Evolutionary conservation across 1,139 yeast species (phyloP), one percentile per base, ranked within the genome.

Genomic region (Candida sanyaensis): DNA sequence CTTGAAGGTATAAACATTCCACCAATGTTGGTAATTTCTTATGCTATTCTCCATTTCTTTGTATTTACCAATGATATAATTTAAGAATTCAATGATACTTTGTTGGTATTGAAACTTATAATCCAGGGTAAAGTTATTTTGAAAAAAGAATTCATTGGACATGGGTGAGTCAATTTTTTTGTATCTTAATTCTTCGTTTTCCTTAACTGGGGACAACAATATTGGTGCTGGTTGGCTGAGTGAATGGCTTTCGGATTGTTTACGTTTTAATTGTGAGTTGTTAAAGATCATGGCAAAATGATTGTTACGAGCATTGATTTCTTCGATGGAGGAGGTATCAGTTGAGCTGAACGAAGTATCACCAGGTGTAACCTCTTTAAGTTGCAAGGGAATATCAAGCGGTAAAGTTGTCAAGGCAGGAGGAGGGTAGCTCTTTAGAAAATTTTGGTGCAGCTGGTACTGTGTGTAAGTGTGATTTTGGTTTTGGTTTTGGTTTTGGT

Each of bases 81-180:
- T 51, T 28, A 53, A 46, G 33, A 53, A 48, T 29, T 50, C 52
- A 29, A 53, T 44, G 23, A 53, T 42, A 30, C 48, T 43, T 30
- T 46, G 50, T 41, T 51, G 48, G 24, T 46, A 50, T 17, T 47
- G 43, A 38, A 49, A 52, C 28, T 51, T 48, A 5, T 28, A 37
- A 29, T 46, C 49, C 32, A 41, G 44, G 17, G 32, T 33, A 12
- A 37, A 39, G 26, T 41, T 32, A 8, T 45, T 45, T n/a, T 39
- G 43, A 21, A 33, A 38, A 31, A 47, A 47, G 23, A 47, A 47
- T 9, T 44, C 43, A 8, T 42, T 38, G 5, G 43, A 37, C 48
- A 47, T 47, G 29, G 50, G 50, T 3, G 48, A 44, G 33, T 42
- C 45, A 9, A 47, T 38, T 27, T 39, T 44, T 26, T 47, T 31